A percentile compares a stretch with the other conserved stretches of the same genome.
These are phyloP conservation scores for Penicillium sp. DNA, from an alignment of 2,329 filamentous ascomycete genomes.

Conservation along the genomic window DNA sequence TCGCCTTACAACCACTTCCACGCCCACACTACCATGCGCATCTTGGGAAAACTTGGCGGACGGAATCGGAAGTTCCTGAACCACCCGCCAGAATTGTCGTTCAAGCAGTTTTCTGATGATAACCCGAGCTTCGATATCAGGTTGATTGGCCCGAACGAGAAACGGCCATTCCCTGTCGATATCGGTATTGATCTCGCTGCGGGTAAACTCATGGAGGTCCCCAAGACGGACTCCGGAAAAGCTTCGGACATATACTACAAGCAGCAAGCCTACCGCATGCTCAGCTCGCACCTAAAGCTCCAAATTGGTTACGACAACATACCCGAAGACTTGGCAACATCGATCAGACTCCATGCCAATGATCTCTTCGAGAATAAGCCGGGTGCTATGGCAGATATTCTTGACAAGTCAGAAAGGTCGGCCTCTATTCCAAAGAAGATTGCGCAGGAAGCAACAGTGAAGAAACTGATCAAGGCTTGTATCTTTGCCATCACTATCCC, in stretches of 20 bases:
- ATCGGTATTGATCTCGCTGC: conserved; percentile 84
- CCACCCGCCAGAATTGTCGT: conserved; percentile 72
- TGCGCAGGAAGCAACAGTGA: conserved; percentile 70
- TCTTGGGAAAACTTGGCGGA: conserved; percentile 89
- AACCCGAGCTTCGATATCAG: conserved; percentile 77
- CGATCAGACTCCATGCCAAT: conserved; percentile 80
- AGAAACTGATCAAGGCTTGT: conserved; percentile 78
- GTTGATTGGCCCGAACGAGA: conserved; percentile 78
- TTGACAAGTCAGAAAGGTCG: conserved; percentile 67
- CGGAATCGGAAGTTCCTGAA: conserved; percentile 93
- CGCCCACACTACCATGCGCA: conserved; percentile 93
- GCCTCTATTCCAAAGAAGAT: conserved; percentile 81
- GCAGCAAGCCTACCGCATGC: conserved; percentile 77
- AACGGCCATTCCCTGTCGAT: conserved; percentile 75
- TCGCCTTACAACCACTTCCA: conserved; percentile 96
- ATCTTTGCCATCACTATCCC: conserved; percentile 77
- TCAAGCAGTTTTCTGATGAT: conserved; percentile 79
- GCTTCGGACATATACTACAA: conserved; percentile 80
- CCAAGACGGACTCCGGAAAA: conserved; percentile 52
- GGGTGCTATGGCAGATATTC: conserved; percentile 56
- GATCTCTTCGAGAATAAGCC: conserved; percentile 70
- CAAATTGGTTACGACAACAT: conserved; percentile 78
- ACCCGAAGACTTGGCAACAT: conserved; percentile 76
- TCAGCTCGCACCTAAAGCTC: conserved; percentile 82
- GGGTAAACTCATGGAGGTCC: conserved; percentile 71